These are phyloP conservation scores for Ballota nigra DNA, from an alignment of 257 asterid species.

Conservation along the genomic window DNA sequence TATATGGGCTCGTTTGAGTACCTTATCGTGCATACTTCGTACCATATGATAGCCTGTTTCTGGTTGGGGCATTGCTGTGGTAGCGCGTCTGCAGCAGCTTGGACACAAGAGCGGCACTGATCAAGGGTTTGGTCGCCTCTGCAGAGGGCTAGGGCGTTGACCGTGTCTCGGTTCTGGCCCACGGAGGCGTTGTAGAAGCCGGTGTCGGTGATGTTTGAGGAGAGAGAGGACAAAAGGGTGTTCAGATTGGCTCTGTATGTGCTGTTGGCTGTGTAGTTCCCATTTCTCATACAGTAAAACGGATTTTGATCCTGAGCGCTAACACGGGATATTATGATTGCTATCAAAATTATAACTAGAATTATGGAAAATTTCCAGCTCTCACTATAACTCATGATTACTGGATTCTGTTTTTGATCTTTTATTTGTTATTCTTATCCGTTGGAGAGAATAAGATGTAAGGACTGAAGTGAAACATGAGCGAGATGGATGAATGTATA, in stretches of 20 bases:
- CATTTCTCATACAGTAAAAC: not conserved
- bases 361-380: not conserved
- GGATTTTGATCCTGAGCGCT: not conserved
- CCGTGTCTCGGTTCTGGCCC: slow-evolving; percentile 22
- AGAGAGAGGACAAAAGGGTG: slow-evolving; percentile 17
- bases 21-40: not conserved
- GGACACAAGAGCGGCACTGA: slow-evolving; percentile 13
- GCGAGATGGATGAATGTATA: too few species aligned
- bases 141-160: slow-evolving; percentile 16
- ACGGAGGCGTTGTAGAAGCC: slow-evolving; percentile 20
- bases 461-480: too few species aligned
- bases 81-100: not conserved
- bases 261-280: slow-evolving; percentile 17
- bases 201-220: not conserved
- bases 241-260: slow-evolving; percentile 13
- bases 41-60: slow-evolving; percentile 11
- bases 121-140: slow-evolving; percentile 10
- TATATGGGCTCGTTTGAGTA: slow-evolving; percentile 20
- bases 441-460: too few species aligned
- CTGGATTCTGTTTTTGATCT: too few species aligned
- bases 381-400: not conserved
- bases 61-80: slow-evolving; percentile 9
- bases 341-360: too few species aligned
- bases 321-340: not conserved
- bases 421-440: too few species aligned